A percentile compares a stretch with the other conserved stretches of the same genome.
phyloP scores from a whole-genome alignment of 345 rosid species.

The Physaria fendleri region DNA sequence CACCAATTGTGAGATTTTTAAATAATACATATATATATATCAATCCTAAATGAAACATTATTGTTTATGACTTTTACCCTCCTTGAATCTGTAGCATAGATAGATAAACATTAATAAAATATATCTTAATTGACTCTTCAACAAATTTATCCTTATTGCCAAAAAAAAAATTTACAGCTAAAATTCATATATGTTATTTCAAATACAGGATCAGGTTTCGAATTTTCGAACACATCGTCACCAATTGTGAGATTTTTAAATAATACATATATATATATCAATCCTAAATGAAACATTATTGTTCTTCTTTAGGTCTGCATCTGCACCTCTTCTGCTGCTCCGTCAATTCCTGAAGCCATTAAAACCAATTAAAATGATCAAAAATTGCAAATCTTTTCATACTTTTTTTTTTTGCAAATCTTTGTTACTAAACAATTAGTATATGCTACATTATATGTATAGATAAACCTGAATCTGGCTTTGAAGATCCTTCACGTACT shows the following conservation, averaged over 20 bases:
- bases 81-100: no score
- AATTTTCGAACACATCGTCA: slow-evolving; percentile 26
- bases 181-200: slow-evolving; percentile 11
- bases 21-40: no score
- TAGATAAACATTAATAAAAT: no score
- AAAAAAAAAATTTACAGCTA: slow-evolving; percentile 28
- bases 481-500: slow-evolving; percentile 68
- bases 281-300: slow-evolving; percentile 21
- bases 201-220: slow-evolving; percentile 22
- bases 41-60: no score
- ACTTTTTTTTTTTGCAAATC: background rate
- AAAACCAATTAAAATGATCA: slow-evolving; percentile 3
- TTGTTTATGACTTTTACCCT: no score
- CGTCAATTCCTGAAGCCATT: slow-evolving; percentile 51
- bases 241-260: slow-evolving; percentile 4
- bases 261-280: slow-evolving; percentile 10
- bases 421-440: background rate
- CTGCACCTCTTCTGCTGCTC: slow-evolving; percentile 66
- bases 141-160: slow-evolving; percentile 12
- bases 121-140: slow-evolving; percentile 10
- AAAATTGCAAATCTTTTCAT: background rate
- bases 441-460: background rate
- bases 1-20: slow-evolving; percentile 7
- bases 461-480: slow-evolving; percentile 66
- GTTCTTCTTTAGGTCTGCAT: slow-evolving; percentile 47